Conservation (phyloP, 169 alveolate species). For the Plasmodium vivax region DNA sequence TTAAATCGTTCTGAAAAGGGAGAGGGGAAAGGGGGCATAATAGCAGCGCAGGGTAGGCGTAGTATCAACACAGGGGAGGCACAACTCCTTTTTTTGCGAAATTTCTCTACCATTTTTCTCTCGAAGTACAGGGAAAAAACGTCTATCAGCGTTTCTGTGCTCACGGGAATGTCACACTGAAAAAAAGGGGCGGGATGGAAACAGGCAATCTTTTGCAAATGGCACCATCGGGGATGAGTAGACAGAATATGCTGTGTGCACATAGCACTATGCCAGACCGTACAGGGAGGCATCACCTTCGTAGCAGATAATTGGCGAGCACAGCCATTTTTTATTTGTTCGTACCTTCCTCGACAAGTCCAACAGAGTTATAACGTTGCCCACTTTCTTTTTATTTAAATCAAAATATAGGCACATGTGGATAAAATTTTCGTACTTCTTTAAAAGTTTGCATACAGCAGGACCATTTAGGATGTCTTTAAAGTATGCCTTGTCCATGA, state of each 20-base stretch:
- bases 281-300: background rate
- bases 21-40: background rate
- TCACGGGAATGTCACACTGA: conserved; percentile 26
- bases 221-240: background rate
- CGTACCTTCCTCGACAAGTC: conserved; percentile 54
- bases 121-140: conserved; percentile 49
- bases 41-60: background rate
- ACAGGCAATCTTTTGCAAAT: background rate
- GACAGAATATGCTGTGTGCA: background rate
- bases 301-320: background rate
- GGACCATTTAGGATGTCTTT: conserved; percentile 20
- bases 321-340: conserved; percentile 3
- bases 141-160: conserved; percentile 58
- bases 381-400: conserved; percentile 59
- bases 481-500: conserved; percentile 35
- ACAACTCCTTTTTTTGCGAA: background rate
- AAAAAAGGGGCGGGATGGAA: background rate
- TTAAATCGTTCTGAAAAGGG: conserved; percentile 46
- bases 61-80: background rate
- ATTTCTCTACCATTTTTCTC: conserved; percentile 41
- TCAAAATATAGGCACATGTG: conserved; percentile 70
- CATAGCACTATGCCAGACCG: background rate
- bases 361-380: conserved; percentile 41
- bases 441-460: conserved; percentile 16
- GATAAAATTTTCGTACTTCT: conserved; percentile 54